A percentile compares a stretch with the other conserved stretches of the same genome.
phyloP scores from a whole-genome alignment of 1,139 yeast species.

The Zhuliangozyma parablackwelliae region DNA sequence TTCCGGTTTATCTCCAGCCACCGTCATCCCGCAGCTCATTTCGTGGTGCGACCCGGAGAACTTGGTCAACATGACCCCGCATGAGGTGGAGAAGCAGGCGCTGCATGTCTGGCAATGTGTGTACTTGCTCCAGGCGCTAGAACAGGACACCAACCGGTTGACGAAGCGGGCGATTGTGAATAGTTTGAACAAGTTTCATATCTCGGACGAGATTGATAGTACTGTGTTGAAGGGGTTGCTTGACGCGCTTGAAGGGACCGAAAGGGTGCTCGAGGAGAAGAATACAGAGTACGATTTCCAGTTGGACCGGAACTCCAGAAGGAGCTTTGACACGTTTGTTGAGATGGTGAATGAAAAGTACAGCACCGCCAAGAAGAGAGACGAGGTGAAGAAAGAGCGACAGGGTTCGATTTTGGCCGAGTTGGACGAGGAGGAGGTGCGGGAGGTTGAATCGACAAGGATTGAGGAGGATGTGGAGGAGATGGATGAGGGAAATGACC shows the following conservation, averaged over 20 bases:
- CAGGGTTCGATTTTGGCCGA: constrained; percentile 13
- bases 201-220: constrained; percentile 27
- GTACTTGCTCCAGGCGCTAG: constrained; percentile 50
- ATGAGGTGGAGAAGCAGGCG: constrained; percentile 35
- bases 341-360: constrained; percentile 22
- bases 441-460: constrained; percentile 2
- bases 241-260: constrained; percentile 33
- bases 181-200: constrained; percentile 46
- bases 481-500: constrained; percentile 4
- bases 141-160: constrained; percentile 48
- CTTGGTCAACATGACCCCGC: constrained; percentile 50
- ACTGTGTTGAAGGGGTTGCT: constrained; percentile 29
- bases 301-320: constrained; percentile 43
- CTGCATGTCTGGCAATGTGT: constrained; percentile 58
- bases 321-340: constrained; percentile 45
- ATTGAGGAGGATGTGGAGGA: constrained; percentile 9
- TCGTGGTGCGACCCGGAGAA: constrained; percentile 86
- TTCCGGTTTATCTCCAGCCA: constrained; percentile 39
- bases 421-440: constrained; percentile 4
- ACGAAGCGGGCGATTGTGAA: constrained; percentile 55
- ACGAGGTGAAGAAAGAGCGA: constrained; percentile 8
- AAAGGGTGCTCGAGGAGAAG: constrained; percentile 20
- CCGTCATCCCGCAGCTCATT: constrained; percentile 69
- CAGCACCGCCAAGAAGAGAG: constrained; percentile 21
- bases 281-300: constrained; percentile 25